These are phyloP conservation scores for Spiromastix sp. DNA, from an alignment of 2,329 filamentous ascomycete species.

Conservation along the genomic window DNA sequence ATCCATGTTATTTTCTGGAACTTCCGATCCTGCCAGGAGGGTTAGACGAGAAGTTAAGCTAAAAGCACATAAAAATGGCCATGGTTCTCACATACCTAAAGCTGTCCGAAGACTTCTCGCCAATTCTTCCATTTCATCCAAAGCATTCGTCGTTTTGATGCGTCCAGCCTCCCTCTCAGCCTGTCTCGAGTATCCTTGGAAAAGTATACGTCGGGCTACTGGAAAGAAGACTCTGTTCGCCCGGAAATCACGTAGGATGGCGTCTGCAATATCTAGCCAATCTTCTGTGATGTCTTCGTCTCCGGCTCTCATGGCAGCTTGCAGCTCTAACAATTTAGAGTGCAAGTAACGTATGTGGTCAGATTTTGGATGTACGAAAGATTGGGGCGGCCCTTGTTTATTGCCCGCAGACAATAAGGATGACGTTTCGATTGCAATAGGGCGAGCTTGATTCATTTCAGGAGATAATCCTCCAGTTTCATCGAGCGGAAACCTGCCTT, in stretches of 20 bases:
- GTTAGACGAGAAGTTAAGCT: too few species aligned
- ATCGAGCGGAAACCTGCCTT: slow-evolving; percentile 1
- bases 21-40: slow-evolving; percentile 9
- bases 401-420: slow-evolving; percentile 12
- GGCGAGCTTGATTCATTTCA: neutral
- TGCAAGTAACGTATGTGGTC: slow-evolving; percentile 37
- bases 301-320: slow-evolving; percentile 38
- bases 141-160: slow-evolving; percentile 24
- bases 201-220: slow-evolving; percentile 39
- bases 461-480: neutral
- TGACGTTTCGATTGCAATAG: slow-evolving; percentile 6
- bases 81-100: slow-evolving; percentile 30
- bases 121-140: slow-evolving; percentile 35
- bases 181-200: slow-evolving; percentile 38
- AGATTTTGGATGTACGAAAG: slow-evolving; percentile 15
- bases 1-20: slow-evolving; percentile 7
- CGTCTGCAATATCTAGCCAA: slow-evolving; percentile 50
- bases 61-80: neutral
- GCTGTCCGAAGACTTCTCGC: slow-evolving; percentile 33
- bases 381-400: slow-evolving; percentile 8
- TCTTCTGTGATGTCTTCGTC: slow-evolving; percentile 41
- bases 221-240: slow-evolving; percentile 52
- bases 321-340: slow-evolving; percentile 36
- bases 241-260: slow-evolving; percentile 50
- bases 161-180: slow-evolving; percentile 27